Evolutionary conservation across 1,139 yeast species (phyloP).

Genomic region (Zhuliangozyma parablackwelliae): DNA sequence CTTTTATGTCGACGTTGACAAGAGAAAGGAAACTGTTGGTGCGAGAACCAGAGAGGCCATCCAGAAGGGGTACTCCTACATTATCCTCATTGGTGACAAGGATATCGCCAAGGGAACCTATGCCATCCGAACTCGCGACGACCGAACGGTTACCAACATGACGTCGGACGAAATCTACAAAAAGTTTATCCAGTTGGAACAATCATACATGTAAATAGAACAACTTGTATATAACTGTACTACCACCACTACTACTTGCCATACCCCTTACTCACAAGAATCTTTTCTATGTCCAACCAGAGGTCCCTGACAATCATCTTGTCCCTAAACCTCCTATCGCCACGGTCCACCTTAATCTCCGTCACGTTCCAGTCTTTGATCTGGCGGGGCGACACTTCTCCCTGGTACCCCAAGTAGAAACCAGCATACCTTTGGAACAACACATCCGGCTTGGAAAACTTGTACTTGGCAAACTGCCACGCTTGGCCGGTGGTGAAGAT

Average conservation of each 20-base stretch:
- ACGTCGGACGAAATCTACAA: slow-evolving; percentile 44
- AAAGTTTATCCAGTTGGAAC: slow-evolving; percentile 50
- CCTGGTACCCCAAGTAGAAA: slow-evolving; percentile 68
- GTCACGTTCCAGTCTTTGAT: slow-evolving; percentile 87
- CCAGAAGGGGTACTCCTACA: slow-evolving; percentile 70
- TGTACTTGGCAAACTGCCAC: slow-evolving; percentile 92
- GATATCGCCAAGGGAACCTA: slow-evolving; percentile 62
- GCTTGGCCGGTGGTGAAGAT: slow-evolving; percentile 94
- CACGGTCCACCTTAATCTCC: slow-evolving; percentile 70
- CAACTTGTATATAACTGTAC: slow-evolving; percentile 5
- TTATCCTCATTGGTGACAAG: slow-evolving; percentile 81
- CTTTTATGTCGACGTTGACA: slow-evolving; percentile 74
- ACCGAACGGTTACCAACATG: slow-evolving; percentile 44
- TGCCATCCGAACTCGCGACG: slow-evolving; percentile 62
- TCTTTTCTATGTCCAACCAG: slow-evolving; percentile 74
- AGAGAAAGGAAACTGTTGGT: slow-evolving; percentile 74
- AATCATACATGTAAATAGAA: slow-evolving; percentile 24
- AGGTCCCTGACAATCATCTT: slow-evolving; percentile 78
- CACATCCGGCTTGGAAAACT: slow-evolving; percentile 73
- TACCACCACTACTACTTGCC: slow-evolving; percentile 16
- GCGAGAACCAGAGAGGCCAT: slow-evolving; percentile 76
- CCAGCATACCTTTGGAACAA: slow-evolving; percentile 85
- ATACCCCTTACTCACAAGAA: slow-evolving; percentile 46
- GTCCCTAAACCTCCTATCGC: slow-evolving; percentile 78
- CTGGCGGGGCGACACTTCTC: slow-evolving; percentile 74